Conservation (phyloP, 495 filamentous ascomycete species). For the Neurospora africana region DNA sequence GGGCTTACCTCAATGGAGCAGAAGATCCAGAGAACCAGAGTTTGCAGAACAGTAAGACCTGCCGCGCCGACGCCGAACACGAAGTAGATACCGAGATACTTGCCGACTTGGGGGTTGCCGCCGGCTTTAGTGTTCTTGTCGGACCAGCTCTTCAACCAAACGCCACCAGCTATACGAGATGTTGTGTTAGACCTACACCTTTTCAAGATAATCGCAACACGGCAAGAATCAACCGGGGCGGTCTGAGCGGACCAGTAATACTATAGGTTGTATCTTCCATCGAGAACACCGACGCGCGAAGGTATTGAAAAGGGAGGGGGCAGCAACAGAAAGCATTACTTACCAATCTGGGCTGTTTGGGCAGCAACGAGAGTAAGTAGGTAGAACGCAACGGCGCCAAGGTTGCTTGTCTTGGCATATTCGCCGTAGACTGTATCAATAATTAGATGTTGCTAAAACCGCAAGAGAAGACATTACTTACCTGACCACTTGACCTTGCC, state of each 20-base stretch:
- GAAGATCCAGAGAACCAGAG: slow-evolving; percentile 95
- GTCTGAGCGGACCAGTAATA: neutral
- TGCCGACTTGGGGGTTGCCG: slow-evolving; percentile 64
- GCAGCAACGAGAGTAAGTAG: slow-evolving; percentile 62
- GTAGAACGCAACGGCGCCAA: slow-evolving; percentile 75
- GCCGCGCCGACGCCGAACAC: slow-evolving; percentile 87
- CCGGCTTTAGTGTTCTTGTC: slow-evolving; percentile 60
- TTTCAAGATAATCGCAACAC: neutral
- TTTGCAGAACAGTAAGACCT: slow-evolving; percentile 78
- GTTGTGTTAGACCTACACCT: neutral
- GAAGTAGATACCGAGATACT: slow-evolving; percentile 91
- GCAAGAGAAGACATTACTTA: slow-evolving; percentile 12
- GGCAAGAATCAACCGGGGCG: neutral
- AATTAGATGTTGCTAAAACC: slow-evolving; percentile 9
- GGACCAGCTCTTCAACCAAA: slow-evolving; percentile 92
- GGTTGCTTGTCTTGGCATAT: slow-evolving; percentile 89
- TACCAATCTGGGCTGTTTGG: slow-evolving; percentile 66
- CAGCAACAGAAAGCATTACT: slow-evolving; percentile 18
- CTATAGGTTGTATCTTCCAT: neutral
- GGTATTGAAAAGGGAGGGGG: neutral
- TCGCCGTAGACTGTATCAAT: slow-evolving; percentile 53
- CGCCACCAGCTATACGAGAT: slow-evolving; percentile 45
- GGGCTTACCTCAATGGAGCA: slow-evolving; percentile 84
- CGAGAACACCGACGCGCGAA: neutral
- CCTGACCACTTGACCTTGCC: slow-evolving; percentile 92